These are phyloP conservation scores for Rhynchospora tenuis DNA, from an alignment of 176 grass and related monocot genomes.

Conservation along the genomic window DNA sequence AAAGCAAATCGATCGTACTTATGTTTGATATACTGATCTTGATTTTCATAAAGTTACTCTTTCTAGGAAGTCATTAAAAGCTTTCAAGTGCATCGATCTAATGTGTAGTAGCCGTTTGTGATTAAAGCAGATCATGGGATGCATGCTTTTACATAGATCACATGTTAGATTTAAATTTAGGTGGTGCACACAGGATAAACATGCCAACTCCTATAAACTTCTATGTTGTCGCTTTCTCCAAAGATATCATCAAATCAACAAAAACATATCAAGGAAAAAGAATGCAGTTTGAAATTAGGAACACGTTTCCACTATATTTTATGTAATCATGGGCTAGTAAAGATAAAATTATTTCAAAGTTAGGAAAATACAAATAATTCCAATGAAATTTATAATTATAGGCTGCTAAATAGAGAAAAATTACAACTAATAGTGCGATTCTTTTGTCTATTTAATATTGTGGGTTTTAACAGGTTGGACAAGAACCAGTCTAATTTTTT, in stretches of 20 bases:
- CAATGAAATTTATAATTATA: neutral
- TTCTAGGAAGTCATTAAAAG: neutral
- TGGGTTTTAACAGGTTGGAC: neutral
- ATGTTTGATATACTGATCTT: neutral
- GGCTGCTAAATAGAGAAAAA: too few species aligned
- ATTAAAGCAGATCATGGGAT: slow-evolving; percentile 24
- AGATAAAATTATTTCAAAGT: neutral
- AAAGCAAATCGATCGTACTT: neutral
- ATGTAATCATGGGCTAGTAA: neutral
- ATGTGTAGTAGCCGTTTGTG: slow-evolving; percentile 1
- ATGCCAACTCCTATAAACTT: neutral
- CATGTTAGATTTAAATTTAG: neutral
- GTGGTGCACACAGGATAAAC: slow-evolving; percentile 11
- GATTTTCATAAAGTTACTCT: neutral
- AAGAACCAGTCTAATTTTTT: neutral
- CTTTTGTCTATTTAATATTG: neutral
- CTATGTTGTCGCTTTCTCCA: neutral
- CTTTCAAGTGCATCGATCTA: neutral
- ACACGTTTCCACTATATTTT: neutral
- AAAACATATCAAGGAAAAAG: neutral
- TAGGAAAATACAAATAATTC: neutral
- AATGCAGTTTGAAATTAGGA: neutral
- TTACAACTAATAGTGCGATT: too few species aligned
- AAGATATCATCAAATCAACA: neutral
- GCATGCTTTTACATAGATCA: neutral